These are phyloP conservation scores for Verbascum thapsus DNA, from an alignment of 257 asterid species.

Conservation along the genomic window DNA sequence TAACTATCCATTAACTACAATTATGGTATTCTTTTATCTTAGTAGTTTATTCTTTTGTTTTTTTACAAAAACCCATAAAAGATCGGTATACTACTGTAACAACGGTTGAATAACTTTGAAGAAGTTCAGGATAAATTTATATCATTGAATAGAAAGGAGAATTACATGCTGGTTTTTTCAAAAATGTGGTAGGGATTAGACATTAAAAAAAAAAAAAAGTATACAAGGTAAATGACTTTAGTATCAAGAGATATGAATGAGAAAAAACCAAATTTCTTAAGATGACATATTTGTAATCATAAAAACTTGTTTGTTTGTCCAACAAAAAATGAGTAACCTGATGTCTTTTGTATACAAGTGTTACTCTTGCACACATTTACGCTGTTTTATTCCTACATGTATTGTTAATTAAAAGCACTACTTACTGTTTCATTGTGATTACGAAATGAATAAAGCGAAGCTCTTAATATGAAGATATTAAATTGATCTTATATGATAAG, in stretches of 20 bases:
- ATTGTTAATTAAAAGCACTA: not conserved
- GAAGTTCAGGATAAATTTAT: not conserved
- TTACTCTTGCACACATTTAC: not conserved
- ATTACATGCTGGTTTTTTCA: constrained; percentile 10
- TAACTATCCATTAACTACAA: not conserved
- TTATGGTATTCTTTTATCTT: not conserved
- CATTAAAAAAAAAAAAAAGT: not conserved
- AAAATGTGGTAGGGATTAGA: not conserved
- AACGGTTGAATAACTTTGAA: not conserved
- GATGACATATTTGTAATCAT: not conserved
- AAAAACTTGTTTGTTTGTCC: constrained; percentile 4
- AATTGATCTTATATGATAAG: constrained; percentile 1
- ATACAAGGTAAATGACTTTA: not conserved
- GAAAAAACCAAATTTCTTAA: not conserved
- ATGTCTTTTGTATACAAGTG: constrained; percentile 8
- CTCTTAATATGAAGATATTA: not conserved
- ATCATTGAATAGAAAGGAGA: not conserved
- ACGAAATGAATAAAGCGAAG: not conserved
- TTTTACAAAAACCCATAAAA: not conserved
- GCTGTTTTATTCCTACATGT: not conserved
- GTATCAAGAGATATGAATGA: constrained; percentile 11
- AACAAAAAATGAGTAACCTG: not conserved
- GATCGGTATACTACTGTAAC: not conserved
- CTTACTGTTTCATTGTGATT: not conserved
- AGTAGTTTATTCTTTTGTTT: not conserved